Percentiles rank a stretch among this genome's conserved stretches.
Evolutionary conservation across 1,284 basidiomycete species (phyloP).

Genomic region (Marasmius oreades): DNA sequence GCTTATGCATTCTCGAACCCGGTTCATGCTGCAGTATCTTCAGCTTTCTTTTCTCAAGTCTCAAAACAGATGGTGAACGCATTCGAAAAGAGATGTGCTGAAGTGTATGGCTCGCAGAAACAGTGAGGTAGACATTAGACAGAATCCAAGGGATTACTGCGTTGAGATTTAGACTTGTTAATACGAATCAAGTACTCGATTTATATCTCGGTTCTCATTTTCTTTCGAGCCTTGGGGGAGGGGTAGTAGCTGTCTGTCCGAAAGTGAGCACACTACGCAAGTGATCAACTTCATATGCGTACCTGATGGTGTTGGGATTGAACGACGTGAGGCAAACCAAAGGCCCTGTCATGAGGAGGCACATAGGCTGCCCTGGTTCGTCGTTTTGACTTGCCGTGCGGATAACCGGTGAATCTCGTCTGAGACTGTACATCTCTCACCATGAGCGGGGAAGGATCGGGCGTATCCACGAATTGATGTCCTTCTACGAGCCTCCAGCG

Average conservation of each 20-base stretch:
- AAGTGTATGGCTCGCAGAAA: constrained; percentile 56
- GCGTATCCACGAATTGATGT: not conserved
- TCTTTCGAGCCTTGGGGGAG: not conserved
- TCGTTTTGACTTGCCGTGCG: not conserved
- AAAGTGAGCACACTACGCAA: too few species aligned
- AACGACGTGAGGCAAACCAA: not conserved
- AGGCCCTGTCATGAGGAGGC: not conserved
- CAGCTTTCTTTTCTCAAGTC: constrained; percentile 83
- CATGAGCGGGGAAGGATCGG: not conserved
- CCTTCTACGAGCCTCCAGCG: constrained; percentile 5
- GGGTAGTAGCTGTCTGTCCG: too few species aligned
- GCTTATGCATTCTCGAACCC: constrained; percentile 87
- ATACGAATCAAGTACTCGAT: not conserved
- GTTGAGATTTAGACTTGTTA: not conserved
- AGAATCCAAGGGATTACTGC: not conserved
- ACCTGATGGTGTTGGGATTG: too few species aligned
- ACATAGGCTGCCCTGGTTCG: not conserved
- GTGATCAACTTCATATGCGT: too few species aligned
- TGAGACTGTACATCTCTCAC: not conserved
- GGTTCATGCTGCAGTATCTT: constrained; percentile 77
- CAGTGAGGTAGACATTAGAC: not conserved
- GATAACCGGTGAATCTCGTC: not conserved
- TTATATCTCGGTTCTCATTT: too few species aligned
- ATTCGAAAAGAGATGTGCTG: constrained; percentile 80
- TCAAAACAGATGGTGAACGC: constrained; percentile 89